These are phyloP conservation scores for Peltaster fructicola DNA, from an alignment of 2,329 filamentous ascomycete genomes.

Conservation along the genomic window DNA sequence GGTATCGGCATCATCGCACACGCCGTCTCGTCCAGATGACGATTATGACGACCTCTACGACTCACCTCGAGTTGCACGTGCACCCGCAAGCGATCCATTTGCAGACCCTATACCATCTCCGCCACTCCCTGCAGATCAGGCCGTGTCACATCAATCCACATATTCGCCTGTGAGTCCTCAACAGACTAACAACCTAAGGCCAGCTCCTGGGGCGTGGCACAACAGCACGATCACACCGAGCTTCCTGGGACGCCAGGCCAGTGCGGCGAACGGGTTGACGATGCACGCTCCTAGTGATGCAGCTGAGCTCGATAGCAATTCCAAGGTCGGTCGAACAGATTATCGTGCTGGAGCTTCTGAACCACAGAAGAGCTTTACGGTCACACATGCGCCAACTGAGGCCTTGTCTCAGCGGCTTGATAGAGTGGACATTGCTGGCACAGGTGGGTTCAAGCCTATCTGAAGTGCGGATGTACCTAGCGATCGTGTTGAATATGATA, in stretches of 20 bases:
- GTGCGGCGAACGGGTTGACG: conserved; percentile 24
- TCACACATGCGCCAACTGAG: conserved; percentile 2
- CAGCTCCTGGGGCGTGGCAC: conserved; percentile 13
- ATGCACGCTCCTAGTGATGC: conserved; percentile 25
- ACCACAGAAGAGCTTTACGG: neutral
- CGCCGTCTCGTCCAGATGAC: too few species aligned
- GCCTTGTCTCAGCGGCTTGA: conserved; percentile 1
- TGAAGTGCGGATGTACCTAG: too few species aligned
- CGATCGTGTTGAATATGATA: too few species aligned
- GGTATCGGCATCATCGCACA: too few species aligned
- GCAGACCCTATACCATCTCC: too few species aligned
- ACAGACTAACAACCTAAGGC: too few species aligned
- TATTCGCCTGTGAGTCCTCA: too few species aligned
- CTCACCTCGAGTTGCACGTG: neutral
- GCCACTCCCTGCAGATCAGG: neutral
- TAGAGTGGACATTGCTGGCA: conserved; percentile 5
- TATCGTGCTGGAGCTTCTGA: conserved; percentile 1
- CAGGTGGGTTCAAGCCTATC: too few species aligned
- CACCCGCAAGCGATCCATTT: too few species aligned
- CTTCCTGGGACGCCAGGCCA: conserved; percentile 27
- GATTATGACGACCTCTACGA: too few species aligned
- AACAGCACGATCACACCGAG: conserved; percentile 20
- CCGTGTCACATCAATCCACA: neutral
- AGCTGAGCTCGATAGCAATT: conserved; percentile 9
- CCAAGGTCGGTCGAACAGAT: conserved; percentile 5